phyloP scores from a whole-genome alignment of 495 filamentous ascomycete species.

The Talaromyces thailandensis region DNA sequence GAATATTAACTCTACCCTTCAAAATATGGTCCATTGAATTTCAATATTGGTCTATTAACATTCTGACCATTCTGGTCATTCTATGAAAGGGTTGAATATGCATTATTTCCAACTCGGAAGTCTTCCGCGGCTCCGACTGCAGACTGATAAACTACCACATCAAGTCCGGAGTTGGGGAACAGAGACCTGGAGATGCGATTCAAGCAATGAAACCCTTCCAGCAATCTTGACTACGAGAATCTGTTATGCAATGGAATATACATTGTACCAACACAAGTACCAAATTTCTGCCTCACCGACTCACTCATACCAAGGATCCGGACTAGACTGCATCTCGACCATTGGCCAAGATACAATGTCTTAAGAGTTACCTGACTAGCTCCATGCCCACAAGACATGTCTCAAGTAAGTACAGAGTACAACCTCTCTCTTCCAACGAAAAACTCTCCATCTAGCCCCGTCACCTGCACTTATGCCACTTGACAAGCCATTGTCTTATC shows the following conservation, averaged over 20 bases:
- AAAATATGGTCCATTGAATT: not conserved
- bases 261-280: not conserved
- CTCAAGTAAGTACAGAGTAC: not conserved
- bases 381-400: not conserved
- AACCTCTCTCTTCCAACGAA: not conserved
- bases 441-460: not conserved
- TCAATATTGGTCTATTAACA: not conserved
- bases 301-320: not conserved
- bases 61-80: too few species aligned
- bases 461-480: not conserved
- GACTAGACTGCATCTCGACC: not conserved
- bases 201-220: not conserved
- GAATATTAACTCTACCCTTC: not conserved
- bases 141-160: not conserved
- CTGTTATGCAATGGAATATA: not conserved
- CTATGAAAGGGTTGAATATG: not conserved
- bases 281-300: not conserved
- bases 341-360: not conserved
- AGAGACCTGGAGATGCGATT: not conserved
- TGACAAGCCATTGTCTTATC: not conserved
- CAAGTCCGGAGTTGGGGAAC: not conserved
- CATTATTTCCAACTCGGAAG: not conserved
- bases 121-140: not conserved
- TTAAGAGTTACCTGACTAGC: constrained; percentile 1
- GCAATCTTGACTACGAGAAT: not conserved